A percentile compares a stretch with the other conserved stretches of the same genome.
These are phyloP conservation scores for Kwoniella pini DNA, from an alignment of 768 basidiomycete species.

Conservation along the genomic window DNA sequence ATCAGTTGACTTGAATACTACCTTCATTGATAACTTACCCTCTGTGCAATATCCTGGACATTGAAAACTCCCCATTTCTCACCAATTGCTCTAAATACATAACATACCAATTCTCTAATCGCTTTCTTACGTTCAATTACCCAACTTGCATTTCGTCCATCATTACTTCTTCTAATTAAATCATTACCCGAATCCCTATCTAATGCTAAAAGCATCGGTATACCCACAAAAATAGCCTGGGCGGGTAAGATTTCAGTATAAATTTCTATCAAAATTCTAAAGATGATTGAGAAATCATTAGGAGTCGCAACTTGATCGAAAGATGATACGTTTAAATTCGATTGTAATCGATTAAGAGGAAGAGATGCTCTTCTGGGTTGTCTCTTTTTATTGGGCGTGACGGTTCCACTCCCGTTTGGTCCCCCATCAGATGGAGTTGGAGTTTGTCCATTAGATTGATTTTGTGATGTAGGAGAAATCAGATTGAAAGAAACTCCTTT, in stretches of 20 bases:
- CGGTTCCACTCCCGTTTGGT: constrained; percentile 11
- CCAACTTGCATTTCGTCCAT: constrained; percentile 56
- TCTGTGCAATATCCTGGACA: constrained; percentile 55
- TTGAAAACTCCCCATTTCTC: constrained; percentile 68
- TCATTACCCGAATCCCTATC: constrained; percentile 59
- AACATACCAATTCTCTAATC: constrained; percentile 66
- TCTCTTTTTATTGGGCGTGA: constrained; percentile 5
- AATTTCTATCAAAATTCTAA: constrained; percentile 67
- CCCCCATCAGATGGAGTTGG: not conserved
- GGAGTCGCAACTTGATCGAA: constrained; percentile 61
- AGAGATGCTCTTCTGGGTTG: constrained; percentile 41
- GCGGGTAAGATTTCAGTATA: constrained; percentile 70
- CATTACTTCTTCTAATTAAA: constrained; percentile 45
- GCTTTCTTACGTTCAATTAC: constrained; percentile 56
- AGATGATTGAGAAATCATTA: constrained; percentile 73
- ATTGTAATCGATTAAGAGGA: constrained; percentile 44
- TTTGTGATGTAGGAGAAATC: constrained; percentile 28
- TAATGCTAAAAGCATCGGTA: constrained; percentile 83
- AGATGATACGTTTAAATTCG: constrained; percentile 24
- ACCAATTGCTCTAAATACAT: constrained; percentile 70
- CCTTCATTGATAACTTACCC: constrained; percentile 26
- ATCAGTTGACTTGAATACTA: not conserved
- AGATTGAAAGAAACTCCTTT: constrained; percentile 47
- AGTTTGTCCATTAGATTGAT: not conserved
- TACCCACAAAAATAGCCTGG: constrained; percentile 70